phyloP scores from a whole-genome alignment of 192 early-diverging fungal genomes.

The Chytriomyces confervae region DNA sequence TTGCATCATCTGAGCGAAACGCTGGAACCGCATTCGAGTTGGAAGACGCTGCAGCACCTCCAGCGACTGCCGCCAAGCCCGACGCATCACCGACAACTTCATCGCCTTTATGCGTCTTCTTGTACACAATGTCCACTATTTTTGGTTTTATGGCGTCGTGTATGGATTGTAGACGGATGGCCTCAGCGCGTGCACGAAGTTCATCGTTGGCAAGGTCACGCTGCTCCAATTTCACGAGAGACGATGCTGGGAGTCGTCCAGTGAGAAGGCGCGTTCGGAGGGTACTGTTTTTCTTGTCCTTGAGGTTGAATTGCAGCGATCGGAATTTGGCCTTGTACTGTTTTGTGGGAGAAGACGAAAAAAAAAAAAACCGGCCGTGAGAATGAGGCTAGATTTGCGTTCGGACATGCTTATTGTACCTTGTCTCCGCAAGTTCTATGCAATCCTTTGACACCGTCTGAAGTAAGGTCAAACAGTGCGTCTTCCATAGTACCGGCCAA shows the following conservation, averaged over 20 bases:
- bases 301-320: conserved; percentile 57
- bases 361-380: too few species aligned
- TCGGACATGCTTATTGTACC: neutral
- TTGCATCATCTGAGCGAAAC: too few species aligned
- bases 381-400: neutral
- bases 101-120: conserved; percentile 52
- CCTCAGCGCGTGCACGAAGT: conserved; percentile 62
- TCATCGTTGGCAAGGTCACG: conserved; percentile 65
- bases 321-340: conserved; percentile 56
- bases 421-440: conserved; percentile 34
- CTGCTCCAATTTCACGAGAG: conserved; percentile 43
- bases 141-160: conserved; percentile 60
- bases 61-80: neutral
- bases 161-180: conserved; percentile 60
- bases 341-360: neutral
- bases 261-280: conserved; percentile 38
- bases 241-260: conserved; percentile 27
- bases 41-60: too few species aligned
- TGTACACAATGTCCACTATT: conserved; percentile 50
- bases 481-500: conserved; percentile 46
- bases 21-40: too few species aligned
- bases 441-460: conserved; percentile 32
- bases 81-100: conserved; percentile 25
- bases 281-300: conserved; percentile 45
- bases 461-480: conserved; percentile 44